phyloP scores from a whole-genome alignment of 352 stramenopile species.

The Saprolegnia parasitica region DNA sequence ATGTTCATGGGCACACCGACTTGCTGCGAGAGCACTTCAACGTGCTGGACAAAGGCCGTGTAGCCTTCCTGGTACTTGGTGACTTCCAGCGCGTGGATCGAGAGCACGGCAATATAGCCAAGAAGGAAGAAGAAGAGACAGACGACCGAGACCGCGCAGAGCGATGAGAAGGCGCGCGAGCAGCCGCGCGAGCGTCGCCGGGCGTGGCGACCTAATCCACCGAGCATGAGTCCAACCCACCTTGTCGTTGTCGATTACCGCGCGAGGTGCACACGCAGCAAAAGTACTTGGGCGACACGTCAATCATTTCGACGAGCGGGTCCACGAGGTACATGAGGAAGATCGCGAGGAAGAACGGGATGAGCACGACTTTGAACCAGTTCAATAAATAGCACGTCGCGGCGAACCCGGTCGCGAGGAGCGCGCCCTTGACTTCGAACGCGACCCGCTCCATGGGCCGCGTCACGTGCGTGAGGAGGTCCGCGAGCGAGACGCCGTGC shows the following conservation, averaged over 20 bases:
- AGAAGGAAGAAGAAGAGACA: constrained; percentile 83
- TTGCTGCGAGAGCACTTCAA: constrained; percentile 62
- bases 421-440: constrained; percentile 75
- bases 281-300: constrained; percentile 85
- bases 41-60: constrained; percentile 55
- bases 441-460: constrained; percentile 63
- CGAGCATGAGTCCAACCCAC: too few relatives aligned
- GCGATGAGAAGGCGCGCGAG: constrained; percentile 74
- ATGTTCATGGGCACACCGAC: constrained; percentile 83
- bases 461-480: constrained; percentile 56
- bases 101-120: constrained; percentile 85
- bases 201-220: constrained; percentile 46
- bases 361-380: constrained; percentile 79
- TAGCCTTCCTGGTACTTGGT: constrained; percentile 79
- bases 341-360: constrained; percentile 84
- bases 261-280: constrained; percentile 78
- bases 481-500: constrained; percentile 41
- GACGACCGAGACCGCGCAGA: constrained; percentile 78
- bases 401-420: constrained; percentile 74
- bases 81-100: constrained; percentile 75
- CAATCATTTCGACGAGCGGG: constrained; percentile 80
- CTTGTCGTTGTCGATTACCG: constrained; percentile 14
- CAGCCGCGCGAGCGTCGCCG: constrained; percentile 73
- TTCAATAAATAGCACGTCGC: constrained; percentile 73
- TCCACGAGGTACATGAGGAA: constrained; percentile 87